A percentile compares a stretch with the other conserved stretches of the same genome.
phyloP scores from a whole-genome alignment of 768 basidiomycete genomes.

The Boletus reticuloceps region DNA sequence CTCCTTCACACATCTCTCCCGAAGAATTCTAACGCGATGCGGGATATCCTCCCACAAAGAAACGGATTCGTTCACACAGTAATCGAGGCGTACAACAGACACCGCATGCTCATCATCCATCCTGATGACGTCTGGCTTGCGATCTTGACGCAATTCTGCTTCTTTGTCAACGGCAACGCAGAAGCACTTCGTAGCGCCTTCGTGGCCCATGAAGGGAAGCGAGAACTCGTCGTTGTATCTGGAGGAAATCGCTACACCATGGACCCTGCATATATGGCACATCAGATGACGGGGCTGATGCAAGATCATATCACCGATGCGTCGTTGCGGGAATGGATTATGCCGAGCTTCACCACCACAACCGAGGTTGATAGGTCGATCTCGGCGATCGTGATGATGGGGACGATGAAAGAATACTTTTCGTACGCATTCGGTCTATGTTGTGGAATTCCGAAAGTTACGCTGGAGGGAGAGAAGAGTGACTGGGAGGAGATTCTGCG shows the following conservation, averaged over 20 bases:
- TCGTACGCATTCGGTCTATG: not conserved
- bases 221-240: constrained; percentile 17
- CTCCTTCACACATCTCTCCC: not conserved
- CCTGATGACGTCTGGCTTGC: constrained; percentile 45
- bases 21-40: not conserved
- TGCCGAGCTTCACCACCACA: constrained; percentile 29
- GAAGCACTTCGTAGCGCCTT: constrained; percentile 25
- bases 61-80: constrained; percentile 30
- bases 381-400: constrained; percentile 37
- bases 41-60: constrained; percentile 15
- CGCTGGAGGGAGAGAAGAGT: constrained; percentile 15
- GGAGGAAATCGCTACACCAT: constrained; percentile 8
- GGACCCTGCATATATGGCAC: constrained; percentile 28
- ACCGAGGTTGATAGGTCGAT: constrained; percentile 32
- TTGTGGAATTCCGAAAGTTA: not conserved
- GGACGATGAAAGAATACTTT: constrained; percentile 31
- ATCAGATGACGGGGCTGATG: constrained; percentile 3
- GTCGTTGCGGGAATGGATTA: constrained; percentile 15
- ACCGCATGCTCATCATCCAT: constrained; percentile 35
- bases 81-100: constrained; percentile 25
- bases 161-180: constrained; percentile 35
- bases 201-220: constrained; percentile 18
- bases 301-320: constrained; percentile 9
- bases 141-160: constrained; percentile 31
- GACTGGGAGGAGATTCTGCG: constrained; percentile 34